A percentile compares a stretch with the other conserved stretches of the same genome.
These are phyloP conservation scores for Schwanniomyces vanrijiae DNA, from an alignment of 805 yeast species.

Conservation along the genomic window DNA sequence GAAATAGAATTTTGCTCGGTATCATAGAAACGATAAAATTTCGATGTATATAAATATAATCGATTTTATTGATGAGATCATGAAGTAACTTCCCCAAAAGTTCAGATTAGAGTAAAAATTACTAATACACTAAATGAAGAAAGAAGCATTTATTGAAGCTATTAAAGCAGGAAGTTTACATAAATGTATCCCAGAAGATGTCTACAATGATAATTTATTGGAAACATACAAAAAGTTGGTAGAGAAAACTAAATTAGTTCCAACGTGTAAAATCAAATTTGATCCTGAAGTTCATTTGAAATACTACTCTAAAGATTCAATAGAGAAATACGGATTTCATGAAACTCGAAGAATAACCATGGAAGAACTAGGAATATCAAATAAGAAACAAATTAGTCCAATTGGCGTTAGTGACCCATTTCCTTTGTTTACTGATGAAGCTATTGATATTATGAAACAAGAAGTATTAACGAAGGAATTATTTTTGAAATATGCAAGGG, in stretches of 20 bases:
- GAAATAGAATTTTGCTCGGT: neutral
- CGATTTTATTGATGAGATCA: neutral
- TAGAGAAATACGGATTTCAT: conserved; percentile 14
- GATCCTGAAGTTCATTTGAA: conserved; percentile 34
- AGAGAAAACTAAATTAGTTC: neutral
- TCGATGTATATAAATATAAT: neutral
- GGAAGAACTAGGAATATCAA: conserved; percentile 49
- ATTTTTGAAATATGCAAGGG: conserved; percentile 45
- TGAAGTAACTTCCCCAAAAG: too few relatives aligned
- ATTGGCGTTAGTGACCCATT: conserved; percentile 62
- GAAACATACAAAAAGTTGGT: conserved; percentile 22
- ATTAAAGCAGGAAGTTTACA: conserved; percentile 39
- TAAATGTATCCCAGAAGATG: conserved; percentile 28
- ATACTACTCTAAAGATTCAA: conserved; percentile 21
- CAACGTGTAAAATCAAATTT: conserved; percentile 15
- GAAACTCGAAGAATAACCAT: conserved; percentile 37
- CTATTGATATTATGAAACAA: conserved; percentile 56
- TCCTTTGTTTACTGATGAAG: conserved; percentile 61
- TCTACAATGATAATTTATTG: conserved; percentile 31
- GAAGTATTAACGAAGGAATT: conserved; percentile 50
- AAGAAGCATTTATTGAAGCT: conserved; percentile 29
- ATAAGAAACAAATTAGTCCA: conserved; percentile 49
- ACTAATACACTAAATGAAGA: conserved; percentile 17
- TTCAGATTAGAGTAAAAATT: neutral
- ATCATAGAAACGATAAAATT: neutral